A percentile compares a stretch with the other conserved stretches of the same genome.
Evolutionary conservation across 2,329 filamentous ascomycete species (phyloP).

Genomic region (Penicillium fuscoglaucum): DNA sequence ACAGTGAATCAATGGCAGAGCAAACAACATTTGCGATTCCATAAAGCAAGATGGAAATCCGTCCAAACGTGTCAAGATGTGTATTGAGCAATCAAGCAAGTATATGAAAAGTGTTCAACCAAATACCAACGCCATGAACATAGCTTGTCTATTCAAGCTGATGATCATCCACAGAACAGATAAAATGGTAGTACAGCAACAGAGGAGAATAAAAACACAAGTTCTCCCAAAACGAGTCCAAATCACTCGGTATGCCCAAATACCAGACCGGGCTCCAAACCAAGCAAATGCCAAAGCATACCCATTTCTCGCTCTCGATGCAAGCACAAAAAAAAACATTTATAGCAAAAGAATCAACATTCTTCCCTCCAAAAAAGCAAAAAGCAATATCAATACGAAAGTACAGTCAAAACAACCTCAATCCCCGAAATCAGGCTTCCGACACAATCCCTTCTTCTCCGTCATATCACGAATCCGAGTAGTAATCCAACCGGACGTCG

Average conservation of each 20-base stretch:
- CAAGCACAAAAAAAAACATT: not conserved
- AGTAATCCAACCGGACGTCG: conserved; percentile 36
- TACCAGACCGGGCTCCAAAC: not conserved
- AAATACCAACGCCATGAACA: conserved; percentile 5
- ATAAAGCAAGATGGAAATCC: not conserved
- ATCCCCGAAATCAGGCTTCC: conserved; percentile 30
- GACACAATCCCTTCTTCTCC: conserved; percentile 30
- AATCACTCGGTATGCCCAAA: not conserved
- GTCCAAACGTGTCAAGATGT: not conserved
- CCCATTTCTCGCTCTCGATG: not conserved
- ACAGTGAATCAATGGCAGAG: not conserved
- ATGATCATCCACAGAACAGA: not conserved
- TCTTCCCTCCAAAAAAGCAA: not conserved
- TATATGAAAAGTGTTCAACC: not conserved
- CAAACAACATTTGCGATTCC: not conserved
- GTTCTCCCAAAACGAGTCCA: not conserved
- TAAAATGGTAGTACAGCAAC: not conserved
- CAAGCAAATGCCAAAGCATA: not conserved
- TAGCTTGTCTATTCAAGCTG: not conserved
- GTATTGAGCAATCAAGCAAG: conserved; percentile 1
- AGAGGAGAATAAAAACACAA: not conserved
- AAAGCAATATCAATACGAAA: not conserved
- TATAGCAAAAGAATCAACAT: not conserved
- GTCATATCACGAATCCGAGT: conserved; percentile 32
- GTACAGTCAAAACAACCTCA: not conserved